phyloP scores from a whole-genome alignment of 2,329 filamentous ascomycete species.

The Fusarium agapanthi region DNA sequence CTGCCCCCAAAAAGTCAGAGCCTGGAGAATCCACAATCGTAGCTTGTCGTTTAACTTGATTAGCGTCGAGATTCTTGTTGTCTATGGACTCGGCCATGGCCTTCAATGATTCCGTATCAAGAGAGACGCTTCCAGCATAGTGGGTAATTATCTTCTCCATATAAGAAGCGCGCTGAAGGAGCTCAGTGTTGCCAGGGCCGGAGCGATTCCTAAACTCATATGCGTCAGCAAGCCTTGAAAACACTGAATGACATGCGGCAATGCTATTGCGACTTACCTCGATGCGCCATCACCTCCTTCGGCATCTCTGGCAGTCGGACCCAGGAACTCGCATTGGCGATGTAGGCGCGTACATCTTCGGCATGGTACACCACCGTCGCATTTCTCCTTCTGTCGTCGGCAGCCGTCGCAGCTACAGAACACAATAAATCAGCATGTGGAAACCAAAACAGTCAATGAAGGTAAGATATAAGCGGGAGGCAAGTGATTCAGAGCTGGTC shows the following conservation, averaged over 20 bases:
- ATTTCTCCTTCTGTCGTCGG: conserved; percentile 65
- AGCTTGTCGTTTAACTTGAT: conserved; percentile 30
- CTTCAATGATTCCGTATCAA: conserved; percentile 46
- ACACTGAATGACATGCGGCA: background rate
- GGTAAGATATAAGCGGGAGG: background rate
- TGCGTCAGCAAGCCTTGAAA: conserved; percentile 15
- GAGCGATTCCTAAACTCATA: conserved; percentile 32
- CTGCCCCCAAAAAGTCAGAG: conserved; percentile 42
- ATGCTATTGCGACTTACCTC: conserved; percentile 17
- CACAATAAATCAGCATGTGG: conserved; percentile 9
- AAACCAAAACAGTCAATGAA: background rate
- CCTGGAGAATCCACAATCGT: conserved; percentile 33
- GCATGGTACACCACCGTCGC: conserved; percentile 63
- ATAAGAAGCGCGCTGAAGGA: conserved; percentile 40
- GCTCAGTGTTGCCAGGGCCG: conserved; percentile 36
- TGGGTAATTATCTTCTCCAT: conserved; percentile 60
- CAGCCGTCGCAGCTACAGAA: conserved; percentile 60
- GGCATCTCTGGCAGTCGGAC: conserved; percentile 45
- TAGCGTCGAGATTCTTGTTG: conserved; percentile 39
- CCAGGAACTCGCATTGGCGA: conserved; percentile 59
- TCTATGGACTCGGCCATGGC: conserved; percentile 55
- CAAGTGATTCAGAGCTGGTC: background rate
- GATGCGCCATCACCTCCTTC: conserved; percentile 39
- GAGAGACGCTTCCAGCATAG: conserved; percentile 53
- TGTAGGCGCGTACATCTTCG: conserved; percentile 60